Conservation (phyloP, 257 asterid genomes). For the Solanum pinnatisectum region DNA sequence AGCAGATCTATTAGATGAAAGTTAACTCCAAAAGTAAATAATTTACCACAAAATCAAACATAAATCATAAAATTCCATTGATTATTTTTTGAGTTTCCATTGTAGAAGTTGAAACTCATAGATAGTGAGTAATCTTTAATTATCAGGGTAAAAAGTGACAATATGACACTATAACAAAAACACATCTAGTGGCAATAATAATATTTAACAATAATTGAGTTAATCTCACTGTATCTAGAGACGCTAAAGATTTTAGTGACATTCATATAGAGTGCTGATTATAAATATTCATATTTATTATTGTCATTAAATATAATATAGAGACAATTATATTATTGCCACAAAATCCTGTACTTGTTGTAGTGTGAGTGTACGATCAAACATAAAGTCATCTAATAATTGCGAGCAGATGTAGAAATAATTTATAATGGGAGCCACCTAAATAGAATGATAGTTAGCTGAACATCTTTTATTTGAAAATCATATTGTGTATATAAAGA, state of each 20-base stretch:
- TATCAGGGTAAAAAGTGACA: background rate
- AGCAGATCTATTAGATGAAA: background rate
- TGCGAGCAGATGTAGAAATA: background rate
- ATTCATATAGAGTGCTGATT: background rate
- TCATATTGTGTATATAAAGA: too few relatives aligned
- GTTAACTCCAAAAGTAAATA: background rate
- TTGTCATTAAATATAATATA: too few relatives aligned
- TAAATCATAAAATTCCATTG: background rate
- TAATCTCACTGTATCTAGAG: fast-evolving
- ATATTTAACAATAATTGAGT: background rate
- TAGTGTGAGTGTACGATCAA: background rate
- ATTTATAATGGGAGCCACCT: too few relatives aligned
- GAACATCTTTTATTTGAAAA: too few relatives aligned
- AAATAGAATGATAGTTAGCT: too few relatives aligned
- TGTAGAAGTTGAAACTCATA: background rate
- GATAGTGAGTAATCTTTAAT: background rate
- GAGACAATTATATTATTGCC: background rate
- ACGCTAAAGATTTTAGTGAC: too few relatives aligned
- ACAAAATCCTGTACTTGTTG: fast-evolving
- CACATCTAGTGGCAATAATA: background rate
- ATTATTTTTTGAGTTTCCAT: background rate
- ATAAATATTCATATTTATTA: too few relatives aligned
- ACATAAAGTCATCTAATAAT: background rate
- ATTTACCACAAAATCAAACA: background rate
- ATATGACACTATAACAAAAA: background rate